Evolutionary conservation across 2,329 filamentous ascomycete species (phyloP).

Genomic region (Trichoderma cornu-damae): DNA sequence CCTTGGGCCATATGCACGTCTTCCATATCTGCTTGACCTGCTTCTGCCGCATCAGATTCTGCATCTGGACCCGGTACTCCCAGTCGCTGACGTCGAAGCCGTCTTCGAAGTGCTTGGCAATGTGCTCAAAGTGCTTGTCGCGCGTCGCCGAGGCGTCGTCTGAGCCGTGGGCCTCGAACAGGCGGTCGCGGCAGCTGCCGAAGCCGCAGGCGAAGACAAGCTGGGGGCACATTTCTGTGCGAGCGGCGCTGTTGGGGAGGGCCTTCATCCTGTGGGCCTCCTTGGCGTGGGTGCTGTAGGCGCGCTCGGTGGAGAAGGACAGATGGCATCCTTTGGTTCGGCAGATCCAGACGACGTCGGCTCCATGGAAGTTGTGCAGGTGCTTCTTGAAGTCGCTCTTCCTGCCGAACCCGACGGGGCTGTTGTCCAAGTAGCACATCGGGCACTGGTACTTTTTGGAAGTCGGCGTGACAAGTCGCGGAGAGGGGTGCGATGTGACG

Average conservation of each 20-base stretch:
- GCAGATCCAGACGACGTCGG: constrained; percentile 41
- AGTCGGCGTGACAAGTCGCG: constrained; percentile 35
- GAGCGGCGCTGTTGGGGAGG: constrained; percentile 38
- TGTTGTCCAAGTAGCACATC: constrained; percentile 43
- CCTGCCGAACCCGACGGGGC: constrained; percentile 42
- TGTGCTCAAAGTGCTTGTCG: constrained; percentile 44
- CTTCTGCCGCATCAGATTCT: constrained; percentile 41
- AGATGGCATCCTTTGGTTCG: constrained; percentile 38
- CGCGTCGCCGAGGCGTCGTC: constrained; percentile 35
- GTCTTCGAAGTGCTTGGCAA: constrained; percentile 44
- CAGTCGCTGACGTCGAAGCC: constrained; percentile 40
- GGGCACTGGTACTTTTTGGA: constrained; percentile 43
- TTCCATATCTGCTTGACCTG: constrained; percentile 43
- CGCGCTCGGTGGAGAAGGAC: constrained; percentile 43
- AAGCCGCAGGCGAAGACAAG: constrained; percentile 44
- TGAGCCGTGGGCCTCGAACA: constrained; percentile 37
- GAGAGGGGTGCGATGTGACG: constrained; percentile 35
- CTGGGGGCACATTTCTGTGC: constrained; percentile 40
- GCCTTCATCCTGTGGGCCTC: constrained; percentile 40
- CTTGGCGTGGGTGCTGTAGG: constrained; percentile 43
- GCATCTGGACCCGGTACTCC: constrained; percentile 41
- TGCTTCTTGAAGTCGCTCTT: constrained; percentile 48
- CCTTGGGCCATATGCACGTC: constrained; percentile 43
- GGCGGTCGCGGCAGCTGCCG: constrained; percentile 38
- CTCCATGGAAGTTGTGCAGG: constrained; percentile 44